Evolutionary conservation across 192 early-diverging fungal species (phyloP).

Genomic region (Backusella parvicylindrica): DNA sequence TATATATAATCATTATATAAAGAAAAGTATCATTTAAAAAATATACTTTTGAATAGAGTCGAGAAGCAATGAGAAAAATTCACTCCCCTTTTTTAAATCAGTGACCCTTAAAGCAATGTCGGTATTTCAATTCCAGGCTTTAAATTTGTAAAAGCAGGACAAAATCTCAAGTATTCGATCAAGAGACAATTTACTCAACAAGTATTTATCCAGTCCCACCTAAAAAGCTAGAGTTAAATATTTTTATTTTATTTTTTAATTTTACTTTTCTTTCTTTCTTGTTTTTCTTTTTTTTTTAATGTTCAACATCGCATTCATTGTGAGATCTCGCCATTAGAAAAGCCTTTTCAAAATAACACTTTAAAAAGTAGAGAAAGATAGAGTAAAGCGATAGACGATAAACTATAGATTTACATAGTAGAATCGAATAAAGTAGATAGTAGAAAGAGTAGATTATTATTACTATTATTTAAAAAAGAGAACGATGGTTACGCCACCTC

Average conservation of each 20-base stretch:
- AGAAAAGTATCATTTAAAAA: too few species aligned
- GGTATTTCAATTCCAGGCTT: not conserved
- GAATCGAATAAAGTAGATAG: not conserved
- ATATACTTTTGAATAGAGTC: too few species aligned
- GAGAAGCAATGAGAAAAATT: not conserved
- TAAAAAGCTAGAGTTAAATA: not conserved
- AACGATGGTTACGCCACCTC: not conserved
- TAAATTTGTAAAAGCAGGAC: not conserved
- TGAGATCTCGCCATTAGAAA: not conserved
- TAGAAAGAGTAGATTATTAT: not conserved
- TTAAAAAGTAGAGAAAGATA: not conserved
- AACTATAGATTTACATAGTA: not conserved
- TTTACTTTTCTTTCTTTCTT: not conserved
- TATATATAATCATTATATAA: not conserved
- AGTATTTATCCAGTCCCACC: not conserved
- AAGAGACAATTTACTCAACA: not conserved
- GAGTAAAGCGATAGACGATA: not conserved
- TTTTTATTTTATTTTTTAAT: not conserved
- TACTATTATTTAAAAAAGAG: not conserved
- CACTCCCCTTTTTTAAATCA: not conserved
- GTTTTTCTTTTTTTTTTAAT: not conserved
- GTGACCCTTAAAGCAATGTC: not conserved
- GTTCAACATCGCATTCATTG: not conserved
- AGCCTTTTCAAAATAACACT: not conserved
- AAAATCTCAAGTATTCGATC: not conserved